Conservation (phyloP, 2,329 filamentous ascomycete genomes). For the Emmonsia crescens region DNA sequence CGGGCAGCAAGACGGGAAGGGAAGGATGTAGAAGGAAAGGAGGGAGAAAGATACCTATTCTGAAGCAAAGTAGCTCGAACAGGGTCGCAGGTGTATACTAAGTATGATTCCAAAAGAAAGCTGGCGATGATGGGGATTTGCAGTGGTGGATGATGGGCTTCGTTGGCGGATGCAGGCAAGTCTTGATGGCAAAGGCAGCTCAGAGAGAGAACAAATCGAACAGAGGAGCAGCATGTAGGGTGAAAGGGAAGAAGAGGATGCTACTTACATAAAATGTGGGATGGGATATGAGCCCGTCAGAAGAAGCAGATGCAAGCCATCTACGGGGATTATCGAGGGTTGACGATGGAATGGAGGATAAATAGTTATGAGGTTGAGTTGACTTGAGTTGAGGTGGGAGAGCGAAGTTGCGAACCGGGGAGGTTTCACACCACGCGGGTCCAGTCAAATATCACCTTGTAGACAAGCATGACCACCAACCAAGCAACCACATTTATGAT, state of each 20-base stretch:
- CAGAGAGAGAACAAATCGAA: not conserved
- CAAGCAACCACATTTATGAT: not conserved
- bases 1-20: slow-evolving; percentile 19
- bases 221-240: not conserved
- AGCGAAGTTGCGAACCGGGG: slow-evolving; percentile 4
- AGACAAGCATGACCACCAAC: not conserved
- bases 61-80: not conserved
- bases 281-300: not conserved
- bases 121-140: slow-evolving; percentile 6
- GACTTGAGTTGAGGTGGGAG: slow-evolving; percentile 1
- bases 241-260: not conserved
- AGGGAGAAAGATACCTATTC: slow-evolving; percentile 9
- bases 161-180: not conserved
- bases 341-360: not conserved
- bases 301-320: not conserved
- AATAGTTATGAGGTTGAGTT: not conserved
- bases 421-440: slow-evolving; percentile 6
- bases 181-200: slow-evolving; percentile 6
- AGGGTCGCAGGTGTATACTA: slow-evolving; percentile 7
- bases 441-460: not conserved
- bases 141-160: slow-evolving; percentile 4
- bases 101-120: slow-evolving; percentile 2
- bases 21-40: slow-evolving; percentile 26
- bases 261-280: not conserved
- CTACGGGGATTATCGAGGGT: not conserved